Base-by-base conservation (phyloP, 2,329 filamentous ascomycete species). In the Cryphonectria parasitica region DNA sequence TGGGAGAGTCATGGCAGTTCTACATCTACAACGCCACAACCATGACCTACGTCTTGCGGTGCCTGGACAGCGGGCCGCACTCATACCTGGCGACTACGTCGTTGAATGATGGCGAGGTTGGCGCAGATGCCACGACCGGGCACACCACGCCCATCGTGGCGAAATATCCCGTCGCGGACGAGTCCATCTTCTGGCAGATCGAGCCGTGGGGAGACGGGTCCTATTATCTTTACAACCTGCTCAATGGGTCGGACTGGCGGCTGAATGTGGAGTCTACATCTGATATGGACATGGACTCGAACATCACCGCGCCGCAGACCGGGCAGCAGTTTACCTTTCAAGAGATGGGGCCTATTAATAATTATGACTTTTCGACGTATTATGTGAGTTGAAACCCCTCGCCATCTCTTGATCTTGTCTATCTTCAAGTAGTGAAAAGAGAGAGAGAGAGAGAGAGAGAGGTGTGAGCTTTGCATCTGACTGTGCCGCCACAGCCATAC, bases 171-270 rank as follows among this genome's bases (percentile, higher is more conserved):
- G 64, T 67, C 15, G 41, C 69, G 1, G 69, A 70, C 25, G 56
- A 61, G 22, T 70, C 69, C 10, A 64, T 70, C 36, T 67, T 70
- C 41, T 70, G 69, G 68, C 28, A 39, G 11, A 15, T 69, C 15
- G 68, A 41, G 6, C 68, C 68, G 7, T 69, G 68, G 68, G 68
- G 68, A 0, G 68, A 69, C 45, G 68, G 68, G 28, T 66, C 68
- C 1, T 69, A 69, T 19, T 67, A 69, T 19, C 62, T 69, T 10
- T 54, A 8, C 43, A 69, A 69, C 41, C 68, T 69, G 4, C 63
- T 54, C 28, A 69, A 69, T 8, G 68, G 68, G 31, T 67, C 68
- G n/a, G 31, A 67, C 34, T 69, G 68, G 68, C 68, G 68, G 22
- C 19, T 69, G 41, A 66, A 49, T 13, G 43, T 54, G 3, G 17